phyloP scores from a whole-genome alignment of 768 basidiomycete species.

The Lentinula raphanica region DNA sequence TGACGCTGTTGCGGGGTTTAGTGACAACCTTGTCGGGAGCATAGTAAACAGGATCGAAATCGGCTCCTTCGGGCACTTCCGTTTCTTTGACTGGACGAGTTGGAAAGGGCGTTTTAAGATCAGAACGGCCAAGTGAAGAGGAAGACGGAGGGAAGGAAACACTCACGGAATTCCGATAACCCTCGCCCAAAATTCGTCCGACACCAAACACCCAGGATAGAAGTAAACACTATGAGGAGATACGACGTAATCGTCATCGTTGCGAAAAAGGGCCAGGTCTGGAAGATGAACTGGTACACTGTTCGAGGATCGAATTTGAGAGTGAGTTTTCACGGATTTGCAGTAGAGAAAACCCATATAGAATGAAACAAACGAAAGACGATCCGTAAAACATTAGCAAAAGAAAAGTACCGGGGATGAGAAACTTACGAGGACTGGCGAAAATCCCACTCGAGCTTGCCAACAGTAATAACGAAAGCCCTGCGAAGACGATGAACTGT shows the following conservation, averaged over 20 bases:
- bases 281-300: conserved; percentile 41
- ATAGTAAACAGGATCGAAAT: conserved; percentile 39
- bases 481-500: conserved; percentile 34
- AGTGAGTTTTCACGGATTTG: no score
- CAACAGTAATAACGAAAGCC: conserved; percentile 33
- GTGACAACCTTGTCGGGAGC: conserved; percentile 15
- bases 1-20: conserved; percentile 12
- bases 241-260: conserved; percentile 34
- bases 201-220: conserved; percentile 42
- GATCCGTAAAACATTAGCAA: background rate
- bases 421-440: conserved; percentile 31
- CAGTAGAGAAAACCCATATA: no score
- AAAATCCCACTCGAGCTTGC: conserved; percentile 38
- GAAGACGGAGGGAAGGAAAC: background rate
- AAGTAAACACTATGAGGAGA: conserved; percentile 34
- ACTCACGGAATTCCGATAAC: conserved; percentile 47
- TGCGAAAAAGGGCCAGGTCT: conserved; percentile 44
- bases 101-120: no score
- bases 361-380: no score
- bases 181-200: conserved; percentile 52
- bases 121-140: conserved; percentile 9
- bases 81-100: conserved; percentile 28
- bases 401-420: background rate
- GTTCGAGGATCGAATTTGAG: background rate
- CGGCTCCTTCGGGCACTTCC: conserved; percentile 33